phyloP scores from a whole-genome alignment of 1,284 basidiomycete species.

The Flammula alnicola region DNA sequence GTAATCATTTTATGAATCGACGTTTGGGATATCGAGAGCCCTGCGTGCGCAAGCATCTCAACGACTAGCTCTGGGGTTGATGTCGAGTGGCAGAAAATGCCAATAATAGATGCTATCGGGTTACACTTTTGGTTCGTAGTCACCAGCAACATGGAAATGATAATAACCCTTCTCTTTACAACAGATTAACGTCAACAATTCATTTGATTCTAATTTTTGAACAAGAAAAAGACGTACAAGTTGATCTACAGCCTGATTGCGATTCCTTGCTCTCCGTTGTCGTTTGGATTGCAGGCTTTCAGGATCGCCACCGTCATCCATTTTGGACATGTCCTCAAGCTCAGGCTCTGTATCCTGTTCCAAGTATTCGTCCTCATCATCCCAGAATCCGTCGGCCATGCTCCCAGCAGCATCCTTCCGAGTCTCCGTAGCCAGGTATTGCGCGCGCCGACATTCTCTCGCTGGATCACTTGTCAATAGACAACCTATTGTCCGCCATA shows the following conservation, averaged over 20 bases:
- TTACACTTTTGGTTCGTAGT: slow-evolving; percentile 33
- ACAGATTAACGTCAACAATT: not conserved
- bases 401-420: not conserved
- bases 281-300: too few species aligned
- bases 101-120: slow-evolving; percentile 28
- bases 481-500: not conserved
- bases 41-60: slow-evolving; percentile 29
- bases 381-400: not conserved
- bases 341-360: too few species aligned
- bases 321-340: too few species aligned
- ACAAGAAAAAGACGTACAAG: not conserved
- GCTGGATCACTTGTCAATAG: not conserved
- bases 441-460: not conserved
- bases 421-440: not conserved
- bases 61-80: slow-evolving; percentile 30
- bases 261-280: too few species aligned
- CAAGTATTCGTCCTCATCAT: too few species aligned
- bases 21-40: slow-evolving; percentile 26
- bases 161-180: slow-evolving; percentile 28
- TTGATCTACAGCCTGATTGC: too few species aligned
- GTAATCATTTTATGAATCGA: slow-evolving; percentile 25
- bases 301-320: too few species aligned
- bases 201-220: not conserved
- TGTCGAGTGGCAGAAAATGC: slow-evolving; percentile 36
- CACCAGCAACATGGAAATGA: slow-evolving; percentile 35